Percentiles rank a stretch among this genome's conserved stretches.
phyloP scores from a whole-genome alignment of 768 basidiomycete genomes.

The Trametes cinnabarina region DNA sequence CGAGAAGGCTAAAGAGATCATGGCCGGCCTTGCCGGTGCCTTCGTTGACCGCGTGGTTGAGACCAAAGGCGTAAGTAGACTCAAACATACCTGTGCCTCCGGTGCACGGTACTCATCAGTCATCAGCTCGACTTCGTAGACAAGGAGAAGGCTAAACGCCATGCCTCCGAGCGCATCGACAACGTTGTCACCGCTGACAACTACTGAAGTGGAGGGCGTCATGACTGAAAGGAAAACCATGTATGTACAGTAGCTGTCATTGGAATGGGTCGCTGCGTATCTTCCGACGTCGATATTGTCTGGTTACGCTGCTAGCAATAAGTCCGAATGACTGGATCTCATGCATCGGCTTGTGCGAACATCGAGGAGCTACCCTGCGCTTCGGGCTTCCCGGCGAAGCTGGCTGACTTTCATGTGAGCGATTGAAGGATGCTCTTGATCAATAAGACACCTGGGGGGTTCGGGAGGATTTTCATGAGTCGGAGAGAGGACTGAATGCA shows the following conservation, averaged over 20 bases:
- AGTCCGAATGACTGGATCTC: too few species aligned
- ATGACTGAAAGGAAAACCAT: neutral
- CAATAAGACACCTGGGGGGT: too few species aligned
- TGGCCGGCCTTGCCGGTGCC: conserved; percentile 55
- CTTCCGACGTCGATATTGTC: neutral
- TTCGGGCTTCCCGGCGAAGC: too few species aligned
- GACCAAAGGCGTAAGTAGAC: conserved; percentile 52
- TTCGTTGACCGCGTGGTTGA: conserved; percentile 55
- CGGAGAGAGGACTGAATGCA: too few species aligned
- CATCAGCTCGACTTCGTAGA: conserved; percentile 46
- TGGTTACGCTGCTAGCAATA: too few species aligned
- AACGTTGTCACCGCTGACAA: conserved; percentile 7
- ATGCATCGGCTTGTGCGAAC: too few species aligned
- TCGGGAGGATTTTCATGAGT: too few species aligned
- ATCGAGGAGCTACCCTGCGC: too few species aligned
- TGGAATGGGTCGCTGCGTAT: neutral
- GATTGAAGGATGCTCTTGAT: too few species aligned
- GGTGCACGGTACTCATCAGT: neutral
- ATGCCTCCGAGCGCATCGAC: conserved; percentile 1
- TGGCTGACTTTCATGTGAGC: too few species aligned
- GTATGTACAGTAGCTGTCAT: conserved; percentile 10
- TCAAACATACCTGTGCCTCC: neutral
- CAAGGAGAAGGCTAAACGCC: conserved; percentile 39
- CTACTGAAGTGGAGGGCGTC: neutral
- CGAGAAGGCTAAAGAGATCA: conserved; percentile 53